Evolutionary conservation across 495 filamentous ascomycete species (phyloP), one percentile per base, ranked within the genome.

Genomic region (Alectoria sarmentosa): DNA sequence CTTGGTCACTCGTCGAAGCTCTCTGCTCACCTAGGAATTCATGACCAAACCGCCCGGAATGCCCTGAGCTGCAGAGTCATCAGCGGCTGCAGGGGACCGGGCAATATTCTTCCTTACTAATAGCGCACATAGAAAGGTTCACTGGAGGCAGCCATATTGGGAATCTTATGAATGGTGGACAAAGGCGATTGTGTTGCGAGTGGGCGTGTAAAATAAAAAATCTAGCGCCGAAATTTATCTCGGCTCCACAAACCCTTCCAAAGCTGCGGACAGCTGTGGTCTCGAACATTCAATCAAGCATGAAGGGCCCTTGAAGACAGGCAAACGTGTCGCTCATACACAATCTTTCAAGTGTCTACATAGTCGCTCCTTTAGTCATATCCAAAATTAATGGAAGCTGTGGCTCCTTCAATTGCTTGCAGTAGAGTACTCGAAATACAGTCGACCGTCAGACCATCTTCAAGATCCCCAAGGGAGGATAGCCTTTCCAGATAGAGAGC

Each of bases 51-150:
- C 95, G 90, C 74, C 95, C 95, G 74, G 90, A 92, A 75, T 99
- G 95, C 73, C 95, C 95, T 70, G 94, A 97, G 82, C 92, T 96
- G 74, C 72, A 66, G 21, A 46, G 58, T 60, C 71, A 76, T 84
- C 76, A 85, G 82, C 77, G 74, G 75, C 73, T 72, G 74, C 74
- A 73, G 69, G 75, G 72, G 75, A 68, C 74, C 76, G 75, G 77
- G 77, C 75, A 70, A 66, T 60, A 69, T 68, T 60, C 26, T 65
- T 44, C 63, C 76, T 76, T 88, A 96, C 92, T 98, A 98, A 81
- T 99, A 99, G 70, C 94, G 87, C 61, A 99, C 77, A 73, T 99
- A 99, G 75, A 99, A 99, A 19, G 87, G 86, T 67, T 98, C 94
- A 73, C 79, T 82, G 71, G 77, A 74, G 52, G 75, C 75, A 66